Evolutionary conservation across 805 yeast species (phyloP).

Genomic region (Yarrowia phangngaensis): DNA sequence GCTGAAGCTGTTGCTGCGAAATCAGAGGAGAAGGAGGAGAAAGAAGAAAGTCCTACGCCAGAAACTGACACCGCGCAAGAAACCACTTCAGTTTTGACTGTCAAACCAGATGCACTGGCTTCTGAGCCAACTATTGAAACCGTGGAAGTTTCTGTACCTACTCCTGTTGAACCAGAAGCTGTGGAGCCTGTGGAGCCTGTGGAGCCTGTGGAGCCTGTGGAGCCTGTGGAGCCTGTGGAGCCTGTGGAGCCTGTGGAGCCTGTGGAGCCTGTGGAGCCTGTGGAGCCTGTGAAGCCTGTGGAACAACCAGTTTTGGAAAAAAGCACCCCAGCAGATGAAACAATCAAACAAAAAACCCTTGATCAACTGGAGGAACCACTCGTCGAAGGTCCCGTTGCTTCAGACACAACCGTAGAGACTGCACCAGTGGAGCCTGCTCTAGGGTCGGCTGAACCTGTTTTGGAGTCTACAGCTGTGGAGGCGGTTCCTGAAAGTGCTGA

Average conservation of each 20-base stretch:
- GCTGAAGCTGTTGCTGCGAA: too few species aligned
- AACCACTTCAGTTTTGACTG: slow-evolving; percentile 8
- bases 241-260: too few species aligned
- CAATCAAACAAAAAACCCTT: neutral
- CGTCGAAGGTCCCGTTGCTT: neutral
- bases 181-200: slow-evolving; percentile 2
- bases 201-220: neutral
- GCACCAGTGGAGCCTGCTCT: slow-evolving; percentile 2
- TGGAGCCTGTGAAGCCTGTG: too few species aligned
- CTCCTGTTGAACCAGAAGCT: slow-evolving; percentile 23
- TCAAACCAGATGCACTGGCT: slow-evolving; percentile 19
- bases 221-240: too few species aligned
- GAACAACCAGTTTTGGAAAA: too few species aligned
- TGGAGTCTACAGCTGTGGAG: neutral
- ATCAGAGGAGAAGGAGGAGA: neutral
- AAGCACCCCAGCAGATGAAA: neutral
- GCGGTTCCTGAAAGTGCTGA: slow-evolving; percentile 7
- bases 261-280: too few species aligned
- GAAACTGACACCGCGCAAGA: slow-evolving; percentile 1
- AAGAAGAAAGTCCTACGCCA: neutral
- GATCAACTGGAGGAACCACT: slow-evolving; percentile 22
- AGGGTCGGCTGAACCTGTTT: neutral
- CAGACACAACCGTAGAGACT: slow-evolving; percentile 23
- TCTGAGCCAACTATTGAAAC: slow-evolving; percentile 10
- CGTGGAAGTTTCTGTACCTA: slow-evolving; percentile 6